phyloP scores from a whole-genome alignment of 1,284 basidiomycete species.

The Rhodofomes roseus region DNA sequence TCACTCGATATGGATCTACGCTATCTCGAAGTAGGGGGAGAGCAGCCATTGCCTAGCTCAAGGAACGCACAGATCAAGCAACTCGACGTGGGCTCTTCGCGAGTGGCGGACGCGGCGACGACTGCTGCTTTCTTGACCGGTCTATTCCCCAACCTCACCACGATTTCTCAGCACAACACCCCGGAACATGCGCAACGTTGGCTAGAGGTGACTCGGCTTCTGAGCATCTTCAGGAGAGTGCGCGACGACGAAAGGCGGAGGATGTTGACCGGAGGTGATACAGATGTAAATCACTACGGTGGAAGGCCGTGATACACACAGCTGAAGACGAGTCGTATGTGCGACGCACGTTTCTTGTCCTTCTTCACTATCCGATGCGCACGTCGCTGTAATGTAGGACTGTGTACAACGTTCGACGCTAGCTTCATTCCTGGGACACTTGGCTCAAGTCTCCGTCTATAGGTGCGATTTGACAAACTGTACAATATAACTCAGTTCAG shows the following conservation, averaged over 20 bases:
- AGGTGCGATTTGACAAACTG: no score
- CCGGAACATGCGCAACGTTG: background rate
- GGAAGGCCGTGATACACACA: no score
- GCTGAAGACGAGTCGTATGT: no score
- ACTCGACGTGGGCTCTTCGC: background rate
- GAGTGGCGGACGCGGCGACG: background rate
- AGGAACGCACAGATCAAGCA: background rate
- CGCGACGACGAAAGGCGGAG: background rate
- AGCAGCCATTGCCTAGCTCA: background rate
- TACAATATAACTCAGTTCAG: no score
- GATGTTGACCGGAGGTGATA: no score
- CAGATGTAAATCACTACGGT: no score
- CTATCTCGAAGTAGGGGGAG: background rate
- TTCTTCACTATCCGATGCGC: no score
- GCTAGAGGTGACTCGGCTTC: background rate
- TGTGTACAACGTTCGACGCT: no score
- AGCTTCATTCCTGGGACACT: no score
- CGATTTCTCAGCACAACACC: background rate
- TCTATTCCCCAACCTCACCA: background rate
- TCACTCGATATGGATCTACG: background rate
- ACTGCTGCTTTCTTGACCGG: background rate
- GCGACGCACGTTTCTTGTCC: no score
- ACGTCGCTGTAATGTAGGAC: no score
- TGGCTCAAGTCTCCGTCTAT: no score
- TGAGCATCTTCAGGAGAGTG: background rate